phyloP scores from a whole-genome alignment of 768 basidiomycete species.

The Rhodosporidiobolus odoratus region DNA sequence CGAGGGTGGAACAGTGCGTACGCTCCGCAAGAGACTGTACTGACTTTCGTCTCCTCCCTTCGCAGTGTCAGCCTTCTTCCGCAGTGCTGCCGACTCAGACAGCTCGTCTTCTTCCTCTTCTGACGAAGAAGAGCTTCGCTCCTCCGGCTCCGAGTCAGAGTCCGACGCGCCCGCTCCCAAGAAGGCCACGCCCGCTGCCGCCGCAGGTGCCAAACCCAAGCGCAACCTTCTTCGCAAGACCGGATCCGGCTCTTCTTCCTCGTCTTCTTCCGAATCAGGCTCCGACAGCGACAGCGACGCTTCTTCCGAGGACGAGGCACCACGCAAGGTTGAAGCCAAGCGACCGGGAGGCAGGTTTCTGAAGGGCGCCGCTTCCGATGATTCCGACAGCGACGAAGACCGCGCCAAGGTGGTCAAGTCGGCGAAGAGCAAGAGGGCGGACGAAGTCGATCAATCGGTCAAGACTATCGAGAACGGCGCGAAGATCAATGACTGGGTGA shows the following conservation, averaged over 20 bases:
- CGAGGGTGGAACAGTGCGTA: background rate
- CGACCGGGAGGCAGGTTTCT: slow-evolving; percentile 46
- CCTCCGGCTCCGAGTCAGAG: slow-evolving; percentile 57
- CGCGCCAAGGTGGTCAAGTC: slow-evolving; percentile 71
- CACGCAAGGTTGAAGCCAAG: slow-evolving; percentile 34
- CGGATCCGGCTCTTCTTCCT: slow-evolving; percentile 62
- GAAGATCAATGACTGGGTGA: slow-evolving; percentile 95
- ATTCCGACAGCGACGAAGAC: slow-evolving; percentile 61
- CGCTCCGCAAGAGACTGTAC: background rate
- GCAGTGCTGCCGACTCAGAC: slow-evolving; percentile 40
- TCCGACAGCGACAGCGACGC: slow-evolving; percentile 53
- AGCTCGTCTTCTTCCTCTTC: slow-evolving; percentile 50
- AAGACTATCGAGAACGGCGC: slow-evolving; percentile 88
- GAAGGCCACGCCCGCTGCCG: slow-evolving; percentile 16
- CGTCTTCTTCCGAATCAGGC: slow-evolving; percentile 66
- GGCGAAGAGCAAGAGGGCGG: slow-evolving; percentile 83
- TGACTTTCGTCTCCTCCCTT: background rate
- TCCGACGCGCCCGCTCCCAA: slow-evolving; percentile 26
- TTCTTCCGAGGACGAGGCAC: slow-evolving; percentile 57
- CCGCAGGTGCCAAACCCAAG: slow-evolving; percentile 23
- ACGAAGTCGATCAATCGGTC: slow-evolving; percentile 89
- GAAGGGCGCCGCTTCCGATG: slow-evolving; percentile 53
- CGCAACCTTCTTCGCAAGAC: slow-evolving; percentile 72
- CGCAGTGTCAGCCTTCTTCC: slow-evolving; percentile 43
- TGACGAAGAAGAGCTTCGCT: slow-evolving; percentile 42